Evolutionary conservation across 768 basidiomycete species (phyloP).

Genomic region (Termitomyces sp.): DNA sequence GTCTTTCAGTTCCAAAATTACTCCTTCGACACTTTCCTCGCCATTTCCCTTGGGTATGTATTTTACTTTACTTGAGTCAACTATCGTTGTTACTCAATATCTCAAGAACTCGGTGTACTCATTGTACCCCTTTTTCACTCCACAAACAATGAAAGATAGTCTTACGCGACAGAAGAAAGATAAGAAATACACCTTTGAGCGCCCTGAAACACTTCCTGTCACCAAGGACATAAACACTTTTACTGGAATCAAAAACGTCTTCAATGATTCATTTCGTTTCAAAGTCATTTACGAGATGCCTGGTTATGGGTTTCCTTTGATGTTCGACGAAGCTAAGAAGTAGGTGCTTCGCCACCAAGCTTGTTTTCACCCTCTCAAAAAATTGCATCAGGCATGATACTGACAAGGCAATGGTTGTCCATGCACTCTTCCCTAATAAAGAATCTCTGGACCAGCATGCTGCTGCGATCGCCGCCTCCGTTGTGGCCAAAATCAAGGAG

Average conservation of each 20-base stretch:
- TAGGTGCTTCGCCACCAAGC: slow-evolving; percentile 12
- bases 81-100: background rate
- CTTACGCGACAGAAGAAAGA: slow-evolving; percentile 37
- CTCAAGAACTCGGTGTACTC: slow-evolving; percentile 17
- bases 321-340: slow-evolving; percentile 34
- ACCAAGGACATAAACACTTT: slow-evolving; percentile 31
- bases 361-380: background rate
- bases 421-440: slow-evolving; percentile 35
- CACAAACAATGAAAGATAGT: slow-evolving; percentile 30
- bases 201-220: slow-evolving; percentile 28
- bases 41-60: slow-evolving; percentile 19
- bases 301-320: slow-evolving; percentile 38
- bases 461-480: slow-evolving; percentile 27
- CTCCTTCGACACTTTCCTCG: slow-evolving; percentile 20
- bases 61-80: background rate
- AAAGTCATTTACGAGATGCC: slow-evolving; percentile 34
- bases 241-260: slow-evolving; percentile 30
- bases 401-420: slow-evolving; percentile 27
- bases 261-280: slow-evolving; percentile 33
- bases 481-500: slow-evolving; percentile 28
- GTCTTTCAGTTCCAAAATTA: slow-evolving; percentile 16
- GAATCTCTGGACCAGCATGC: slow-evolving; percentile 27
- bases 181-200: slow-evolving; percentile 39
- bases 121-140: slow-evolving; percentile 40
- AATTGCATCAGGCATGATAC: slow-evolving; percentile 25